Conservation (phyloP, 768 basidiomycete genomes). For the Suillus variegatus region DNA sequence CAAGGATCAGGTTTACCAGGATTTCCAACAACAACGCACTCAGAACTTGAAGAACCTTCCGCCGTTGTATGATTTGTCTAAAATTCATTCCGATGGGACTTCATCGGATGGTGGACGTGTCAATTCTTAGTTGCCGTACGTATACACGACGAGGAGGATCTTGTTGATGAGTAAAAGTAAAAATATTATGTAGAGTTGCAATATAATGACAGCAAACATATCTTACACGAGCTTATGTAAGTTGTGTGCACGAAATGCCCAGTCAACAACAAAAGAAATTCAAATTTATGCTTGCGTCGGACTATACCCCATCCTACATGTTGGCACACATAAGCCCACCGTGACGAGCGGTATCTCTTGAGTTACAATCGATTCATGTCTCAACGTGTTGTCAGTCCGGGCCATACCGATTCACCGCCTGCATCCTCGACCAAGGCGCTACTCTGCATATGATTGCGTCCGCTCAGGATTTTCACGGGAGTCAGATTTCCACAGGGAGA, state of each 20-base stretch:
- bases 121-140: background rate
- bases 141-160: background rate
- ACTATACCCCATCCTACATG: background rate
- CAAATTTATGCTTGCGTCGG: background rate
- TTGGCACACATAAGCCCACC: background rate
- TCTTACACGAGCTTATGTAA: background rate
- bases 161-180: background rate
- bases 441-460: too few relatives aligned
- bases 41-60: slow-evolving; percentile 19
- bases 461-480: too few relatives aligned
- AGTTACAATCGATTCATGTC: background rate
- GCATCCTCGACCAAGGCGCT: too few relatives aligned
- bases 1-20: slow-evolving; percentile 33
- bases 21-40: slow-evolving; percentile 23
- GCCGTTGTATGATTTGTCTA: slow-evolving; percentile 24
- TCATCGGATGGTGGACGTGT: slow-evolving; percentile 14
- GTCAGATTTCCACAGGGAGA: too few relatives aligned
- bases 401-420: background rate
- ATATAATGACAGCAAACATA: background rate
- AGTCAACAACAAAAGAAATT: too few relatives aligned
- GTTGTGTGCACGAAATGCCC: background rate
- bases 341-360: background rate
- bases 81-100: slow-evolving; percentile 21
- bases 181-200: background rate
- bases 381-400: background rate